Conservation (phyloP, 371 early-diverging fungal genomes). For the Nematocida sp. region DNA sequence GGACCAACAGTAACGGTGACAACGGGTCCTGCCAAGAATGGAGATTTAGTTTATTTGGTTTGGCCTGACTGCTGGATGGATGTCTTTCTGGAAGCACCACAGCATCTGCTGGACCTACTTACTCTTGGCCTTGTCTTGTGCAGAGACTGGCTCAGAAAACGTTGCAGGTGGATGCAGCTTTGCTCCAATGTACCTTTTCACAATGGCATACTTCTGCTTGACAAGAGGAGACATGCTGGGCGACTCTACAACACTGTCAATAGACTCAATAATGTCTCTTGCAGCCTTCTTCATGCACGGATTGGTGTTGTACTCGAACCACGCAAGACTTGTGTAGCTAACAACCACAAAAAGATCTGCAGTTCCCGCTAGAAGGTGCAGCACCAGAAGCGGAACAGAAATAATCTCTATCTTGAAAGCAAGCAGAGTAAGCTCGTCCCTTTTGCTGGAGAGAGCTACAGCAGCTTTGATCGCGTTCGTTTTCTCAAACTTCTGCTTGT, state of each 20-base stretch:
- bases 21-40: too few species aligned
- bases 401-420: conserved; percentile 46
- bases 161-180: not conserved
- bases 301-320: conserved; percentile 58
- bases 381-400: conserved; percentile 33
- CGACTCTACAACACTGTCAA: conserved; percentile 8
- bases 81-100: conserved; percentile 1
- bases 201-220: conserved; percentile 3
- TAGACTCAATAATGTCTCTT: conserved; percentile 19
- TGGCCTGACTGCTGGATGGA: conserved; percentile 8
- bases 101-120: too few species aligned
- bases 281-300: conserved; percentile 56
- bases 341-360: conserved; percentile 40
- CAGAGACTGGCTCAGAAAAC: too few species aligned
- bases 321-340: conserved; percentile 48
- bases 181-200: conserved; percentile 6
- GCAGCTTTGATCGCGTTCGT: conserved; percentile 2
- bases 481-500: conserved; percentile 48
- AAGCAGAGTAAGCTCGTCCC: conserved; percentile 24
- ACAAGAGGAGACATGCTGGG: not conserved
- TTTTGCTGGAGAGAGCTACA: conserved; percentile 2
- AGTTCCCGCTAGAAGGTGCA: conserved; percentile 46
- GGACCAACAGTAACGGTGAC: too few species aligned
- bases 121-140: not conserved
- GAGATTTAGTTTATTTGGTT: too few species aligned